phyloP scores from a whole-genome alignment of 768 basidiomycete species.

The Tricholoma sp. region DNA sequence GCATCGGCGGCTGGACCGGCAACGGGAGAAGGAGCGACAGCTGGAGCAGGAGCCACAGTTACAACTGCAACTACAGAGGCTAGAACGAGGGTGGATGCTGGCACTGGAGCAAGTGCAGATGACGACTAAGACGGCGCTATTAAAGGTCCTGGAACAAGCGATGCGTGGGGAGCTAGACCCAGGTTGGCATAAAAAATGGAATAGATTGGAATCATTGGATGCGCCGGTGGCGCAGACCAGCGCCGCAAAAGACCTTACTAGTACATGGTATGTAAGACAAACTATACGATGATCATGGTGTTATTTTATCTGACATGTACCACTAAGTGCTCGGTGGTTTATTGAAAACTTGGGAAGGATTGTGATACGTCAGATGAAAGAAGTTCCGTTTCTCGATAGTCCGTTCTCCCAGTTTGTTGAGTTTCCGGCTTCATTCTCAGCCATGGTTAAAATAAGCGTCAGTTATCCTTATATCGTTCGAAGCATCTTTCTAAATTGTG shows the following conservation, averaged over 20 bases:
- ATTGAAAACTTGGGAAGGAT: neutral
- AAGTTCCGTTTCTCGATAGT: neutral
- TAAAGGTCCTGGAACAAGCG: neutral
- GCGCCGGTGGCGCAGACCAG: too few species aligned
- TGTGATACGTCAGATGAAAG: neutral
- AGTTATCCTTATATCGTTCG: too few species aligned
- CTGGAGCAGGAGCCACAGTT: neutral
- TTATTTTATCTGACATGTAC: neutral
- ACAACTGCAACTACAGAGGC: too few species aligned
- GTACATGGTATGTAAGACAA: neutral
- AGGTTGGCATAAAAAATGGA: neutral
- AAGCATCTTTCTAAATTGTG: too few species aligned
- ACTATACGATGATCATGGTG: neutral
- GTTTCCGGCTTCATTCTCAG: neutral
- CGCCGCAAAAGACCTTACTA: neutral
- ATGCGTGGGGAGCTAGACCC: neutral
- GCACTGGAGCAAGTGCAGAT: neutral
- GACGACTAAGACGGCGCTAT: neutral
- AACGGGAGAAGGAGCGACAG: neutral
- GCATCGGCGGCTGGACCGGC: too few species aligned
- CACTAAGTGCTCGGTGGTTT: neutral
- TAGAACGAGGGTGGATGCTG: neutral
- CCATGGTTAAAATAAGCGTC: neutral
- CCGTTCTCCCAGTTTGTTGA: neutral
- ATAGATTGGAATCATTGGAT: too few species aligned